phyloP scores from a whole-genome alignment of 1,284 basidiomycete species.

The Cryptococcus floricola region DNA sequence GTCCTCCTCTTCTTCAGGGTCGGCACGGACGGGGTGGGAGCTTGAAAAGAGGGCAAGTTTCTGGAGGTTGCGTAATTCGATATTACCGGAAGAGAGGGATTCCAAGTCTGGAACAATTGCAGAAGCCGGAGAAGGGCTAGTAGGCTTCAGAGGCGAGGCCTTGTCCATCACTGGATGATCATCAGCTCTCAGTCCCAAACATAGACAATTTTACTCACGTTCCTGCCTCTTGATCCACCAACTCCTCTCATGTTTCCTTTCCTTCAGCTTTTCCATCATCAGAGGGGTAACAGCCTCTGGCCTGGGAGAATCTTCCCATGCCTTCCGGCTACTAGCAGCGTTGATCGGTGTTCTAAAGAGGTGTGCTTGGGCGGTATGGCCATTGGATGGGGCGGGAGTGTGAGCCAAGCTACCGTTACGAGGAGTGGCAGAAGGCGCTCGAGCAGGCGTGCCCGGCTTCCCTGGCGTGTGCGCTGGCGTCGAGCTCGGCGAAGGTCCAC shows the following conservation, averaged over 20 bases:
- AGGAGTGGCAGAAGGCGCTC: conserved; percentile 2
- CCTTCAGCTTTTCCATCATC: conserved; percentile 33
- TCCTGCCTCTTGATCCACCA: conserved; percentile 41
- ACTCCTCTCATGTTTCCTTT: conserved; percentile 33
- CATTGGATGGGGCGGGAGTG: background rate
- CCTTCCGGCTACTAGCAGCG: conserved; percentile 2
- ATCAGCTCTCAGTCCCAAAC: background rate
- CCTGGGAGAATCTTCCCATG: conserved; percentile 43
- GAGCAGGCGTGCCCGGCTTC: conserved; percentile 19
- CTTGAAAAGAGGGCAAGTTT: conserved; percentile 32
- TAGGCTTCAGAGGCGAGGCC: conserved; percentile 19
- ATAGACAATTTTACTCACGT: conserved; percentile 16
- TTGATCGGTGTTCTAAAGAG: conserved; percentile 11
- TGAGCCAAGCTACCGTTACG: too few species aligned
- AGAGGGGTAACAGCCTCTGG: conserved; percentile 27
- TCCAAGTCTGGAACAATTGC: conserved; percentile 22
- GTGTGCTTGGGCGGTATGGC: conserved; percentile 2
- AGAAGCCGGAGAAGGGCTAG: conserved; percentile 1
- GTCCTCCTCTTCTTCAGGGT: conserved; percentile 4
- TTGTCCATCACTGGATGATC: conserved; percentile 26
- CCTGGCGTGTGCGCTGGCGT: background rate
- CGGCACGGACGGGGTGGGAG: conserved; percentile 16
- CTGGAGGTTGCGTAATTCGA: conserved; percentile 26
- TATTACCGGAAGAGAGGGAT: conserved; percentile 18
- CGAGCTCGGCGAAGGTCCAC: too few species aligned